Base-by-base conservation (phyloP, 169 alveolate species). In the Babesia bovis region DNA sequence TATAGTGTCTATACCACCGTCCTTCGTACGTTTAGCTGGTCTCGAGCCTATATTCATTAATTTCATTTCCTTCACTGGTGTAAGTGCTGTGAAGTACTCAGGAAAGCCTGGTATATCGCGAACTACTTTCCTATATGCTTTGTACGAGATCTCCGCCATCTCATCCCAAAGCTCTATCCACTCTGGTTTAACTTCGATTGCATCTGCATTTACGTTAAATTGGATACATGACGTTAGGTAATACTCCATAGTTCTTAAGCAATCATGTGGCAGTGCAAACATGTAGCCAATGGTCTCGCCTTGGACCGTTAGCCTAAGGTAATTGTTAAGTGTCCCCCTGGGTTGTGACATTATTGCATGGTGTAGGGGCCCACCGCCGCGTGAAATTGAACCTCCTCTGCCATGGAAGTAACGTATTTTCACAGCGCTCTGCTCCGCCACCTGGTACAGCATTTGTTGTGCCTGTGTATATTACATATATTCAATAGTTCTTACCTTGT, bases 281-380 rank as follows among this genome's bases (percentile, higher is more conserved):
- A 82, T 81, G 17, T 87, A 90, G 21, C 90, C 75, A 6, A 90
- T 87, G 33, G 84, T 87, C 42, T 90, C 93, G 5, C 94, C 94
- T 57, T 87, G 93, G 55, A 91, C 90, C 55, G 95, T 91, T 40
- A 89, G 85, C 33, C 95, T 88, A 74, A 89, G 76, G 51, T 84
- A 83, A 41, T 90, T 88, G 45, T 85, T 91, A 19, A 91, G 75
- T 3, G 95, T 86, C 50, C 89, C 88, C 30, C 82, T 77, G 5
- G 95, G 95, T 74, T 91, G 95, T 23, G 94, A 88, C 53, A 86
- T 60, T 53, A 91, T 76, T 17, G 94, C 94, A 26, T 87, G 65
- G 66, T 91, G 94, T 66, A 85, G 93, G 4, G 95, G 95, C 2
- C 95, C 95, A 4, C 95, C 95, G 15, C 95, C 95, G 47, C 95